Base-by-base conservation (phyloP, 1,139 yeast species). In the Protomyces arabidopsidicola region DNA sequence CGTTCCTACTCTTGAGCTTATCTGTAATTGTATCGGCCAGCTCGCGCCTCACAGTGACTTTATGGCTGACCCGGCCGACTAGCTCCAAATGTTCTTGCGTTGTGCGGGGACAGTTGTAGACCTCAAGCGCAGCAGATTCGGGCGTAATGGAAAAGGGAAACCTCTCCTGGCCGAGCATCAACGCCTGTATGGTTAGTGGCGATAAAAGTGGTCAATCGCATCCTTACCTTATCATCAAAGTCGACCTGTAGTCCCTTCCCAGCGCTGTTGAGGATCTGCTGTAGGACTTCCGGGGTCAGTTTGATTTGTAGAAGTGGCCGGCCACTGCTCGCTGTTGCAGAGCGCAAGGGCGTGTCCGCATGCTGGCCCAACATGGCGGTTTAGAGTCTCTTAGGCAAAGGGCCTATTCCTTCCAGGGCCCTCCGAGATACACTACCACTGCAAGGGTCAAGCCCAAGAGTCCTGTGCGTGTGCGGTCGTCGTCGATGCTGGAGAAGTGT, bases 1-100 rank as follows among this genome's bases (percentile, higher is more conserved):
- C 59, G 6, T 59, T 60, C 24, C 65, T 22, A 4, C 48, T 39
- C 55, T 63, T 63, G 36, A 63, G 55, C 27, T 60, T 59, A 14
- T 57, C 62, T 12, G 65, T 55, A 22, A 54, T 45, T 20, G 36
- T 18, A 34, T 34, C 36, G 35, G 45, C 65, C 18, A 63, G 51
- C 39, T 63, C 58, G 27, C 65, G 52, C 39, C 65, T 55, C 27
- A 63, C 50, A 42, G 38, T 35, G 42, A 63, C 51, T 20, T 48
- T 53, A 35, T 63, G 65, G 27, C 50, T 18, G 18, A 63, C 52
- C 6, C 59, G 42, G 31, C 65, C 65, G 6, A 58, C 53, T 8
- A 50, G 55, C 3, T 58, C 52, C 20, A 63, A 36, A 24, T 22
- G 22, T 12, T 53, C 39, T 18, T 34, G 55, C 16, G 50, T 16